Evolutionary conservation across 768 basidiomycete genomes (phyloP), one percentile per base, ranked within the genome.

Genomic region (Lentinula boryana): DNA sequence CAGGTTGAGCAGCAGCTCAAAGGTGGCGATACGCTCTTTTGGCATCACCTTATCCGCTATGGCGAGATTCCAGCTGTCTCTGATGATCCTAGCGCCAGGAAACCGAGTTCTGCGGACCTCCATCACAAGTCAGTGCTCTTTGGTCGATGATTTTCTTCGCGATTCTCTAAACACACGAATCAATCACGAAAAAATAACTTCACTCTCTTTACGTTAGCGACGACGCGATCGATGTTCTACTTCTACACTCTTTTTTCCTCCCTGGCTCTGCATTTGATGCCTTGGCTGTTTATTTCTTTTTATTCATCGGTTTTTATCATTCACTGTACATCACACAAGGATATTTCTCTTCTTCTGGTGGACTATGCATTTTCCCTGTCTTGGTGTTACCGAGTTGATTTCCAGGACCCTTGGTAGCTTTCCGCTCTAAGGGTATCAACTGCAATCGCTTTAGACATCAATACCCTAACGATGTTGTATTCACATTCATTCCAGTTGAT

Each of bases 61-160:
- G 89, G 89, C 12, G 89, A 91, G 71, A 87, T 89, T 61, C 84
- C 87, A 43, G 86, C 81, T 31, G 86, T 88, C 9, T 71, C 70
- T 55, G 84, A 91, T 62, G 84, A 90, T 70, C 67, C 76, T 40
- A 80, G 85, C 31, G 86, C 88, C 15, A 74, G 84, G 27, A 46
- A 54, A 33, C 27, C 23, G 40, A 44, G 13, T 16, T 5, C 38
- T 15, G 41, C 13, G 10, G 2, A 23, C 15, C 21, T 41, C 10
- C 38, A 2, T 5, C 41, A 12, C 38, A 41, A 41, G 27, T 15
- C 56, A 36, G 32, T 69, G n/a, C 53, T 65, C 13, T 77, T 76
- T 64, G 67, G 75, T 65, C 75, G 76, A 12, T 78, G 69, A 68
- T 13, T 13, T 58, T 49, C 2, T 10, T 18, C 10, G 12, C 16